Percentiles rank a stretch among this genome's conserved stretches.
These are phyloP conservation scores for Parietaria judaica DNA, from an alignment of 306 rosid species.

Conservation along the genomic window DNA sequence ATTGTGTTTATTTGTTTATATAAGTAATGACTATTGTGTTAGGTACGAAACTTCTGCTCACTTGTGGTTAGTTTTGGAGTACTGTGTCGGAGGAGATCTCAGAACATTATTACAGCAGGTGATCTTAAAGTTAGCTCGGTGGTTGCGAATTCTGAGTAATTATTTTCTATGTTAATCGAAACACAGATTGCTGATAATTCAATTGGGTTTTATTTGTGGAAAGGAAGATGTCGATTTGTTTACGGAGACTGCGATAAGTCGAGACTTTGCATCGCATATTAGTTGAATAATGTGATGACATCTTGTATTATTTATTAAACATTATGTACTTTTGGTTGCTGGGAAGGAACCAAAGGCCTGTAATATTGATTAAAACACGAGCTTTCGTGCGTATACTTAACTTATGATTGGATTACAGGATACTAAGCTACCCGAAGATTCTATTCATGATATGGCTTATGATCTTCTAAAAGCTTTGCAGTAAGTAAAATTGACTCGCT, in stretches of 20 bases:
- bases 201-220: not conserved
- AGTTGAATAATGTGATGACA: no score
- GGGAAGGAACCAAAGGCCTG: not conserved
- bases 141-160: not conserved
- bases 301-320: no score
- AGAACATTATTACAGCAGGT: constrained; percentile 85
- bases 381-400: constrained; percentile 13
- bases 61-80: constrained; percentile 91
- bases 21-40: constrained; percentile 12
- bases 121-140: constrained; percentile 1
- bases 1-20: not conserved
- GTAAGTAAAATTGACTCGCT: constrained; percentile 37
- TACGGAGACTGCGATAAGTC: no score
- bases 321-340: not conserved
- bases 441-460: constrained; percentile 67
- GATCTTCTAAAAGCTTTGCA: constrained; percentile 70
- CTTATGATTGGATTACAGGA: constrained; percentile 56
- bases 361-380: not conserved
- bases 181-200: not conserved
- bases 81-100: constrained; percentile 92
- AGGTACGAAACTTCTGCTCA: constrained; percentile 99
- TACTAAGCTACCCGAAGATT: constrained; percentile 78
- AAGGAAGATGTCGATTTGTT: no score
- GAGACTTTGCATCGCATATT: no score
- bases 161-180: no score